Conservation (phyloP, 2,329 filamentous ascomycete species). For the Apiospora marii region DNA sequence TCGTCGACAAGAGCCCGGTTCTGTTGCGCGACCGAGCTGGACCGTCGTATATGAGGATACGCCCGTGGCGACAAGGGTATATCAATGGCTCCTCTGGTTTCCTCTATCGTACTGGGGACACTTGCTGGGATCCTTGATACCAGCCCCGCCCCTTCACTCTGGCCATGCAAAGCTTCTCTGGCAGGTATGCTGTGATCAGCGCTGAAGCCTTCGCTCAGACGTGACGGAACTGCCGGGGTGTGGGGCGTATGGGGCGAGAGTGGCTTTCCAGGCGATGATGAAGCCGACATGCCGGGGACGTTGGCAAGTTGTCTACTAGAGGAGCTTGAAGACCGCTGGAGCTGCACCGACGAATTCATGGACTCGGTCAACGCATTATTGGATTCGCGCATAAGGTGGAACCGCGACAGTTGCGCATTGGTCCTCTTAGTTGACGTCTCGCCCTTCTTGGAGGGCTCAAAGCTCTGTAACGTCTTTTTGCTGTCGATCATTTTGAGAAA, state of each 20-base stretch:
- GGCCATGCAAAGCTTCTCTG: constrained; percentile 38
- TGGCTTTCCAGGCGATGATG: constrained; percentile 89
- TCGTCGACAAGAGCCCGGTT: constrained; percentile 62
- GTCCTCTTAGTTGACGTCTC: constrained; percentile 78
- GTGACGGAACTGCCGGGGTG: constrained; percentile 90
- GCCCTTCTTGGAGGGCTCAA: constrained; percentile 72
- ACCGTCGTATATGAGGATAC: constrained; percentile 63
- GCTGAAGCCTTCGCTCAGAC: constrained; percentile 91
- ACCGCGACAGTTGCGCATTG: constrained; percentile 81
- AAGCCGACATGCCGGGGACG: constrained; percentile 77
- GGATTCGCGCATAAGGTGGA: constrained; percentile 87
- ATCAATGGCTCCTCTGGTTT: constrained; percentile 70
- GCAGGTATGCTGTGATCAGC: constrained; percentile 64
- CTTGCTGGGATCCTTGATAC: constrained; percentile 47
- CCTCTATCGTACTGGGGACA: constrained; percentile 53
- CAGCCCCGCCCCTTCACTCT: constrained; percentile 37
- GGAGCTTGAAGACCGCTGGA: constrained; percentile 83
- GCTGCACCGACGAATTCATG: constrained; percentile 86
- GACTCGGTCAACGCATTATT: constrained; percentile 91
- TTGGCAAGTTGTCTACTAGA: constrained; percentile 67
- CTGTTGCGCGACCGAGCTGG: constrained; percentile 74
- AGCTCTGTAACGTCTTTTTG: constrained; percentile 84
- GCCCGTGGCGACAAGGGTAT: constrained; percentile 76
- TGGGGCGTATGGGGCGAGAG: constrained; percentile 91
- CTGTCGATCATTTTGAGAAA: constrained; percentile 90